Base-by-base conservation (phyloP, 208 protist genomes). In the Leishmania amazonensis region DNA sequence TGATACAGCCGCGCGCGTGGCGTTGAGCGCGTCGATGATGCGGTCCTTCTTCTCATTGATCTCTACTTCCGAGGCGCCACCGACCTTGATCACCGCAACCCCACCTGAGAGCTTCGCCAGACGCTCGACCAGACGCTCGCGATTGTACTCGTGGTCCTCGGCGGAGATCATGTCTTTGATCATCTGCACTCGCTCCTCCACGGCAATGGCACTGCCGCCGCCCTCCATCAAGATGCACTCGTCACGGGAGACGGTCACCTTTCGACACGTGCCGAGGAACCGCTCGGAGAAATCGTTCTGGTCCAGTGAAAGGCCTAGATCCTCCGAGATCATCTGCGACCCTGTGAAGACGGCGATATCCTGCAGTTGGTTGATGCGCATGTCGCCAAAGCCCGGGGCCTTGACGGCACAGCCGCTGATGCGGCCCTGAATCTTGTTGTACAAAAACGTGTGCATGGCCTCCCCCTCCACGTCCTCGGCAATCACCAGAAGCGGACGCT, bases 21-120 rank as follows among this genome's bases (percentile, higher is more conserved):
- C 99, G 88, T 99, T 99, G 11, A 99, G 94, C 11, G 99, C 99
- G 85, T 99, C 99, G 31, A 98, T 97, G 64, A 99, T 97, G 80
- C 99, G 95, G 87, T 99, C 99, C 92, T 99, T 99, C 91, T 99
- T 99, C 90, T 99, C 99, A 85, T 94, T 96, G 13, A 99, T 99
- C 93, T 99, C 99, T 53, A 99, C 98, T 87, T 99, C 99, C 13
- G 97, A 99, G 28, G 97, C 96, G 62, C 99, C 99, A 54, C 99
- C 99, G 49, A 99, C 97, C 83, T 99, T 99, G 81, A 99, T 96
- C 17, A 99, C 96, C 13, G 98, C 98, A 54, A 99, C 98, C 71
- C 93, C 92, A 62, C 93, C 93, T 15, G 88, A 93, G 8, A 98
- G 82, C 83, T 97, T 96, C 51, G 94, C 93, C 8, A 98, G 91